Percentiles rank a stretch among this genome's conserved stretches.
These are phyloP conservation scores for Talaromyces adpressus DNA, from an alignment of 495 filamentous ascomycete genomes.

Conservation along the genomic window DNA sequence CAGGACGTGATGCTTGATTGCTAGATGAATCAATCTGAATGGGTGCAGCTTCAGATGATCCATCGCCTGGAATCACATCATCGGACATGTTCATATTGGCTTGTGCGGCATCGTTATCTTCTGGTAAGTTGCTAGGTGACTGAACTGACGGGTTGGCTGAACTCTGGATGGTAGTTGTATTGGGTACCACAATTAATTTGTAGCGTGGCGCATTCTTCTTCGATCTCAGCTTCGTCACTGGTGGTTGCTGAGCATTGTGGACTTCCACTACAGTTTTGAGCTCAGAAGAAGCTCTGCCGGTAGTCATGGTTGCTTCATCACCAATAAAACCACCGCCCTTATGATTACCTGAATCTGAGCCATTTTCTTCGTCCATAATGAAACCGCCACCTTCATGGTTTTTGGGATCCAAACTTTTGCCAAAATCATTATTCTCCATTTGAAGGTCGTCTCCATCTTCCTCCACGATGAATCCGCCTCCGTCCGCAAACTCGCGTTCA, in stretches of 20 bases:
- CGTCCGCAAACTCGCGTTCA: slow-evolving; percentile 20
- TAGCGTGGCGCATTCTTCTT: slow-evolving; percentile 17
- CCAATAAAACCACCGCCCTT: slow-evolving; percentile 22
- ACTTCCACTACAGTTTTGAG: background rate
- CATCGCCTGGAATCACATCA: background rate
- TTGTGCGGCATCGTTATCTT: slow-evolving; percentile 8
- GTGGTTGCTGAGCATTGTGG: background rate
- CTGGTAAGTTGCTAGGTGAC: background rate
- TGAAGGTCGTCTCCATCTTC: slow-evolving; percentile 26
- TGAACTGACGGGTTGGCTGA: slow-evolving; percentile 8
- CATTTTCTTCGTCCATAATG: slow-evolving; percentile 13
- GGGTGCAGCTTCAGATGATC: slow-evolving; percentile 19
- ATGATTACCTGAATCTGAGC: background rate
- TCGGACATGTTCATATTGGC: slow-evolving; percentile 7
- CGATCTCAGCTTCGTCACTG: background rate
- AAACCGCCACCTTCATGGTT: slow-evolving; percentile 21
- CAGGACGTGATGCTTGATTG: slow-evolving; percentile 16
- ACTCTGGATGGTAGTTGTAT: background rate
- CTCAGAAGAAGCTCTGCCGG: background rate
- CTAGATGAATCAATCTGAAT: slow-evolving; percentile 21
- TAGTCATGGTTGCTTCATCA: slow-evolving; percentile 12
- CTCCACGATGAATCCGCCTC: slow-evolving; percentile 43
- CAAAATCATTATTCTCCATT: background rate
- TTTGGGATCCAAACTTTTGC: background rate
- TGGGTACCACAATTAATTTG: slow-evolving; percentile 25